Evolutionary conservation across 768 basidiomycete species (phyloP), one percentile per base, ranked within the genome.

Genomic region (Sarcodon sp.): DNA sequence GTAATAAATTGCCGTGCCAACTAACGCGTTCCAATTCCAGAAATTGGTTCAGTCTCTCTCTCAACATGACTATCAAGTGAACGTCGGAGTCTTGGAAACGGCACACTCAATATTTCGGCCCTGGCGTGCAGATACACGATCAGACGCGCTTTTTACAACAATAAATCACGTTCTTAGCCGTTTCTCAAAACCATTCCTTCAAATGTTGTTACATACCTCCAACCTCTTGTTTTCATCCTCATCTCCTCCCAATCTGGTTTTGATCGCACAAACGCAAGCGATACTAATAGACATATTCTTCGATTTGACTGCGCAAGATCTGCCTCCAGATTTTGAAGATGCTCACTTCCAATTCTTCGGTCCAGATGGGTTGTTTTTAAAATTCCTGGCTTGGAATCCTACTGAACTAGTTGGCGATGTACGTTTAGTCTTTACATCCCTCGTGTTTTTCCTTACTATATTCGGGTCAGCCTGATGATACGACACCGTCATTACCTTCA

Each of bases 71-170:
- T 93, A 89, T 59, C 80, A 81, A 50, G 63, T 87, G 53, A 98
- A 96, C 62, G 70, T 93, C 18, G 88, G 87, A 44, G 87, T 99
- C 7, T 73, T 99, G 39, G 79, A 96, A 59, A 92, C 92, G 0
- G 92, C 92, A 0, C 96, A 97, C 62, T 93, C 90, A 35, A 97
- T 99, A 57, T 98, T 97, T 68, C 76, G 72, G 38, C 84, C 83
- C 43, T 99, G 94, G 94, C 79, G 94, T 39, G 80, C 89, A 1
- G 86, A 85, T 56, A 86, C 91, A 53, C 80, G 91, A 50, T 85
- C 87, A 10, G 85, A 99, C 64, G 63, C 73, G 36, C 79, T 99
- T 43, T 98, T 82, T 69, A 72, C 80, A 3, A 87, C 85, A 57
- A 97, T 99, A 71, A 96, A 94, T 64, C 71, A 87, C 48, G 93